Conservation (phyloP, 805 yeast species). For the Kodamaea neixiangensis region DNA sequence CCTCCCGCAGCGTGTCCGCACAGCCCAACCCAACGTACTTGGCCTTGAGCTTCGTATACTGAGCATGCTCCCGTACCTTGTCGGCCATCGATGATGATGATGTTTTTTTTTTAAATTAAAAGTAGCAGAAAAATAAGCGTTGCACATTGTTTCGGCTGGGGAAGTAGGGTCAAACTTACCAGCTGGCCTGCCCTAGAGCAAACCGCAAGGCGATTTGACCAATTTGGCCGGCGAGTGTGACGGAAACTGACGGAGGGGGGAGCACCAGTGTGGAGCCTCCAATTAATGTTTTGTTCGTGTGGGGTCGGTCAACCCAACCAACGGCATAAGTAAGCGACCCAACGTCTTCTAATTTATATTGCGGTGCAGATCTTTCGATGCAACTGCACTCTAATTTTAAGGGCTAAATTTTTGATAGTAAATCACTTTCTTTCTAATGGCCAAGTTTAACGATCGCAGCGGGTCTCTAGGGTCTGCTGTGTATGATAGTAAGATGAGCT, state of each 20-base stretch:
- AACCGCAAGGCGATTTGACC: conserved; percentile 6
- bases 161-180: too few relatives aligned
- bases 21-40: conserved; percentile 77
- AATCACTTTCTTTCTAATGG: neutral
- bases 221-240: too few relatives aligned
- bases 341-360: too few relatives aligned
- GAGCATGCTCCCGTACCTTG: conserved; percentile 59
- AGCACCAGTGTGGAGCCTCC: neutral
- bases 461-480: neutral
- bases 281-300: neutral
- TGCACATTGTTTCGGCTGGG: neutral
- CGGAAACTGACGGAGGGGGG: neutral
- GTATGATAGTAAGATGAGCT: conserved; percentile 7
- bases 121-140: neutral
- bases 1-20: conserved; percentile 65
- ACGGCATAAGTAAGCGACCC: too few relatives aligned
- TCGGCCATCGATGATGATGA: conserved; percentile 58
- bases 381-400: neutral
- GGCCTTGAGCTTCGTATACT: conserved; percentile 54
- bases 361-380: too few relatives aligned
- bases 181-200: too few relatives aligned
- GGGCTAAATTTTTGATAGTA: neutral
- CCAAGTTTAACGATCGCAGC: neutral
- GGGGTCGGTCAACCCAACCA: neutral
- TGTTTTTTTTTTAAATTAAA: neutral